phyloP scores from a whole-genome alignment of 1,284 basidiomycete species.

The Jaminaea rosea region DNA sequence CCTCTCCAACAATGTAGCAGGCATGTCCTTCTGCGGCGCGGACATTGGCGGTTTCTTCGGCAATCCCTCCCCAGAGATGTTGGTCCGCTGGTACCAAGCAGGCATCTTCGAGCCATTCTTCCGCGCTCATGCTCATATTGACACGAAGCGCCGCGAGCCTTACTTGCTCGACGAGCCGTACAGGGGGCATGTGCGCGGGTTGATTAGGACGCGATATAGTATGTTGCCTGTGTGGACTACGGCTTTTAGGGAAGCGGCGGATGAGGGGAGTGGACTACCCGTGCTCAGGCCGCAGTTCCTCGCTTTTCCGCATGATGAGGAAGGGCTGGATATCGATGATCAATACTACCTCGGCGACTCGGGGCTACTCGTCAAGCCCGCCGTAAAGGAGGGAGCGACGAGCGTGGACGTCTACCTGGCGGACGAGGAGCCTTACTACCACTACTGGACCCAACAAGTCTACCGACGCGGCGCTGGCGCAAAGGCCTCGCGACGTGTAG shows the following conservation, averaged over 20 bases:
- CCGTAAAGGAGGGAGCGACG: constrained; percentile 65
- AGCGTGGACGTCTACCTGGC: constrained; percentile 73
- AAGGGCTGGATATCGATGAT: constrained; percentile 79
- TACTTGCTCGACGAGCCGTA: constrained; percentile 84
- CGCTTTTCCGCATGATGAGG: constrained; percentile 75
- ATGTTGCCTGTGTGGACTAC: constrained; percentile 94
- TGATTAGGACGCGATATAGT: constrained; percentile 73
- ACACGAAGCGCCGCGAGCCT: constrained; percentile 94
- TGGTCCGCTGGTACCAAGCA: constrained; percentile 93
- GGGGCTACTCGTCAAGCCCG: constrained; percentile 83
- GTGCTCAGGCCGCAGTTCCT: constrained; percentile 69
- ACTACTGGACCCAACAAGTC: constrained; percentile 61
- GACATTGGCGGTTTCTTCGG: constrained; percentile 99
- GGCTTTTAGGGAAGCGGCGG: constrained; percentile 57
- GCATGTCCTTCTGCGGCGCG: constrained; percentile 84
- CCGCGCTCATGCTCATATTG: constrained; percentile 94
- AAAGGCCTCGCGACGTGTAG: constrained; percentile 56
- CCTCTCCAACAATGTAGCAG: constrained; percentile 78
- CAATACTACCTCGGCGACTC: constrained; percentile 86
- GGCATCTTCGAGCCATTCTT: constrained; percentile 95
- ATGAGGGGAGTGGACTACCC: constrained; percentile 33
- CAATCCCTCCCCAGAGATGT: constrained; percentile 85
- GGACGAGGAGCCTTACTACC: constrained; percentile 88
- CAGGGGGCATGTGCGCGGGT: constrained; percentile 68
- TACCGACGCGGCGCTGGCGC: constrained; percentile 52